A percentile compares a stretch with the other conserved stretches of the same genome.
Evolutionary conservation across 2,329 filamentous ascomycete genomes (phyloP).

Genomic region (Cercospora sp.): DNA sequence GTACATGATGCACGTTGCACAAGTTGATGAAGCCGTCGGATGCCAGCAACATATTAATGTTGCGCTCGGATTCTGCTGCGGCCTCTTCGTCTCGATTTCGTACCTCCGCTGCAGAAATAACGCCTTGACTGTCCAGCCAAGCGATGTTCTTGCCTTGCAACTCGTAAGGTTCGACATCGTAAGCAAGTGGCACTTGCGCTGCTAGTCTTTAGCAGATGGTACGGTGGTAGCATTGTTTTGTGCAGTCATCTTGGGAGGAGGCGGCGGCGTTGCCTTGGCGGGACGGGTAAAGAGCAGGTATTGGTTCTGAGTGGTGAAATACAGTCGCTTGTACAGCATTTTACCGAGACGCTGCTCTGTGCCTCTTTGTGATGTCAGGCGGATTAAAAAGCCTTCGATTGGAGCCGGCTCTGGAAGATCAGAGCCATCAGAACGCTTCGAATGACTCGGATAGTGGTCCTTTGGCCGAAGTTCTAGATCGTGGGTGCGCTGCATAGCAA

Average conservation of each 20-base stretch:
- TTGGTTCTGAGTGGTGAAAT: constrained; percentile 65
- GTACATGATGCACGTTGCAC: constrained; percentile 58
- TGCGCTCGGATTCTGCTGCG: constrained; percentile 59
- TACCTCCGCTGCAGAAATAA: constrained; percentile 42
- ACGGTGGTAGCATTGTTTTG: constrained; percentile 48
- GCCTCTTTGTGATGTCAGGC: constrained; percentile 64
- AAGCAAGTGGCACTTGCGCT: constrained; percentile 60
- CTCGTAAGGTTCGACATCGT: constrained; percentile 63
- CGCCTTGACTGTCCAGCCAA: constrained; percentile 54
- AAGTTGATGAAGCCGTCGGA: constrained; percentile 67
- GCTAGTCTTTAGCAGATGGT: constrained; percentile 57
- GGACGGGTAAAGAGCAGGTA: constrained; percentile 64
- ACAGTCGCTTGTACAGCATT: constrained; percentile 65
- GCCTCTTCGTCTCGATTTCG: constrained; percentile 60
- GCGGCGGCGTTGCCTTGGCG: constrained; percentile 57
- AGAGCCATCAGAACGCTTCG: constrained; percentile 46
- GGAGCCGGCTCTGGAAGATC: constrained; percentile 60
- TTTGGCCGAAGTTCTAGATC: constrained; percentile 67
- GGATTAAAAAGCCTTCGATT: constrained; percentile 66
- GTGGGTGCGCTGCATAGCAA: constrained; percentile 66
- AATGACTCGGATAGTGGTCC: constrained; percentile 61
- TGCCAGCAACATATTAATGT: constrained; percentile 58
- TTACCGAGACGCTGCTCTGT: constrained; percentile 59
- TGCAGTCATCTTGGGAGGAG: constrained; percentile 55
- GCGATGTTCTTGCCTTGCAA: constrained; percentile 54